phyloP scores from a whole-genome alignment of 2,329 filamentous ascomycete species.

The Penicillium sp. region DNA sequence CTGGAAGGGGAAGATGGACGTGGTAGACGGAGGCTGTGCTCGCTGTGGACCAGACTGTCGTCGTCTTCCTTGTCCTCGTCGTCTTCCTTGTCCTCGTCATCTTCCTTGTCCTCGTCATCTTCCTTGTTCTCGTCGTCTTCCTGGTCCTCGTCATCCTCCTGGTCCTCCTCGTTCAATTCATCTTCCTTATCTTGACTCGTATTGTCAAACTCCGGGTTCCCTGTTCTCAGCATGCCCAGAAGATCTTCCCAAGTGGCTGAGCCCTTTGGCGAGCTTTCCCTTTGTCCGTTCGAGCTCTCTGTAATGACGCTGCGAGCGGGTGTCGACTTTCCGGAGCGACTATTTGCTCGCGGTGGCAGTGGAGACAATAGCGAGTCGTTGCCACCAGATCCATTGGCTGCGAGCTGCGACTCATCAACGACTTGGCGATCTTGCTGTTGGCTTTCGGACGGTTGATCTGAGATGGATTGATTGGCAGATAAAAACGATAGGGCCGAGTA shows the following conservation, averaged over 20 bases:
- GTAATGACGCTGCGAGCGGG: slow-evolving; percentile 1
- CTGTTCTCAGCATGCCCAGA: background rate
- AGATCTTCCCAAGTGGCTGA: background rate
- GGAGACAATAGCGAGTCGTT: slow-evolving; percentile 15
- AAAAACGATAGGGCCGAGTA: slow-evolving; percentile 15
- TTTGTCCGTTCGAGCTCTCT: slow-evolving; percentile 1
- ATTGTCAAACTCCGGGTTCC: slow-evolving; percentile 1
- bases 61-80: slow-evolving; percentile 7
- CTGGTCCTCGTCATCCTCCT: too few species aligned
- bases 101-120: too few species aligned
- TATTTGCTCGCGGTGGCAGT: slow-evolving; percentile 7
- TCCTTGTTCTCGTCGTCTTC: too few species aligned
- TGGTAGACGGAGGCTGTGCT: slow-evolving; percentile 12
- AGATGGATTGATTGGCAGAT: slow-evolving; percentile 18
- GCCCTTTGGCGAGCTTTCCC: background rate
- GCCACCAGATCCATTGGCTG: slow-evolving; percentile 7
- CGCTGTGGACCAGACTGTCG: slow-evolving; percentile 13
- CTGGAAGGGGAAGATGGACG: slow-evolving; percentile 6
- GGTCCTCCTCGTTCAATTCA: background rate
- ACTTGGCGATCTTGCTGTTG: slow-evolving; percentile 17
- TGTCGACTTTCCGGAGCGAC: slow-evolving; percentile 4
- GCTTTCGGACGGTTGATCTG: slow-evolving; percentile 5
- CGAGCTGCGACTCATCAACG: slow-evolving; percentile 7
- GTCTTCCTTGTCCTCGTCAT: too few species aligned
- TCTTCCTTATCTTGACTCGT: slow-evolving; percentile 6